These are phyloP conservation scores for Saccharomycopsis microspora DNA, from an alignment of 805 yeast genomes.

Conservation along the genomic window DNA sequence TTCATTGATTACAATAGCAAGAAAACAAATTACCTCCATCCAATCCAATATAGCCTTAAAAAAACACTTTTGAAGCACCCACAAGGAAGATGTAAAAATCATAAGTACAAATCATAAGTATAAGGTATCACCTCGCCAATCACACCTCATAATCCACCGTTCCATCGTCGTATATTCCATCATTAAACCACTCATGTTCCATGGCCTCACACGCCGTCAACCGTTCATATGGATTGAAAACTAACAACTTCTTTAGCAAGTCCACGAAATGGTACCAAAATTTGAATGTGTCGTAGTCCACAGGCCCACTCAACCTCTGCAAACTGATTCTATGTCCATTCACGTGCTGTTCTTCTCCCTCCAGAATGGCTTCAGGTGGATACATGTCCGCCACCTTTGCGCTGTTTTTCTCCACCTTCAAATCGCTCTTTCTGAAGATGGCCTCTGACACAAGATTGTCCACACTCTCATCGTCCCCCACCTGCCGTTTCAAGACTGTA, in stretches of 20 bases:
- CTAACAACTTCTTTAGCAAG: conserved; percentile 51
- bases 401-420: too few relatives aligned
- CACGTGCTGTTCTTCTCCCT: not conserved
- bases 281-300: conserved; percentile 49
- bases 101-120: too few relatives aligned
- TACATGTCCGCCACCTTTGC: not conserved
- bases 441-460: not conserved
- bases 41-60: too few relatives aligned
- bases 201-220: conserved; percentile 69
- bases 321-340: not conserved
- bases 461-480: not conserved
- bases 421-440: too few relatives aligned
- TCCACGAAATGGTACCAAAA: conserved; percentile 82
- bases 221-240: conserved; percentile 61
- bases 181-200: conserved; percentile 72
- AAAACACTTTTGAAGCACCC: too few relatives aligned
- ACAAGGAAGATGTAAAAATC: too few relatives aligned
- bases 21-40: too few relatives aligned
- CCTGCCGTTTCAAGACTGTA: not conserved
- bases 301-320: conserved; percentile 10
- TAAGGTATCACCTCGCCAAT: too few relatives aligned
- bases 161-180: conserved; percentile 49
- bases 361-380: not conserved
- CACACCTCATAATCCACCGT: conserved; percentile 12
- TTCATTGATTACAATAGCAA: too few relatives aligned